Evolutionary conservation across 306 rosid genomes (phyloP).

Genomic region (Senna siamea): DNA sequence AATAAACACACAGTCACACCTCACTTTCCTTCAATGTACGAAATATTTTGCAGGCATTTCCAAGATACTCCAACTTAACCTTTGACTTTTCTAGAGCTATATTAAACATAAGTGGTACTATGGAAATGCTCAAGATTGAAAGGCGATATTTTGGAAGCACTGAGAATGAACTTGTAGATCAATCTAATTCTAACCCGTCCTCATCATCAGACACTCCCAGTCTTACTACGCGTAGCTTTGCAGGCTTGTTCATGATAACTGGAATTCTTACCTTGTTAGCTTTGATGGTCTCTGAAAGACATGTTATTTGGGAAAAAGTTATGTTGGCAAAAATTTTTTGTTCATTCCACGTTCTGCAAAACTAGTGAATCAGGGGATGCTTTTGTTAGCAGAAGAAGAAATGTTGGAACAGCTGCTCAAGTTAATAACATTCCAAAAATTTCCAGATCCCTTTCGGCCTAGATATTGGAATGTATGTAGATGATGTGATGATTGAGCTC

Average conservation of each 20-base stretch:
- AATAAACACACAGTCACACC: too few relatives aligned
- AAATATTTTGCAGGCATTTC: constrained; percentile 20
- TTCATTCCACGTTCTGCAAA: neutral
- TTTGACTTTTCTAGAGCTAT: constrained; percentile 31
- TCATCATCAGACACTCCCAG: neutral
- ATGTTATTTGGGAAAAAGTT: neutral
- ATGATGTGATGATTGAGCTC: too few relatives aligned
- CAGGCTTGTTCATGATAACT: constrained; percentile 23
- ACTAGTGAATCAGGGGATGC: neutral
- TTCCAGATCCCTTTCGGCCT: too few relatives aligned
- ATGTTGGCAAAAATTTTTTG: neutral
- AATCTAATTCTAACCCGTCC: too few relatives aligned
- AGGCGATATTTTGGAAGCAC: constrained; percentile 7
- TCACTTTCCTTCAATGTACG: too few relatives aligned
- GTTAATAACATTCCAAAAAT: too few relatives aligned
- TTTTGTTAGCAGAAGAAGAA: too few relatives aligned
- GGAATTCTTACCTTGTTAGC: constrained; percentile 2
- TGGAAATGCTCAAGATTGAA: neutral
- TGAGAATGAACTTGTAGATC: neutral
- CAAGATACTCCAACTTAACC: constrained; percentile 13
- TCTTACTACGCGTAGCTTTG: constrained; percentile 26
- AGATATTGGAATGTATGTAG: too few relatives aligned
- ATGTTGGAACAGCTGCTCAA: too few relatives aligned
- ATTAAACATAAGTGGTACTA: neutral
- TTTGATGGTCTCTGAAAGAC: constrained; percentile 3